Base-by-base conservation (phyloP, 169 alveolate genomes). In the Eimeria zaria region DNA sequence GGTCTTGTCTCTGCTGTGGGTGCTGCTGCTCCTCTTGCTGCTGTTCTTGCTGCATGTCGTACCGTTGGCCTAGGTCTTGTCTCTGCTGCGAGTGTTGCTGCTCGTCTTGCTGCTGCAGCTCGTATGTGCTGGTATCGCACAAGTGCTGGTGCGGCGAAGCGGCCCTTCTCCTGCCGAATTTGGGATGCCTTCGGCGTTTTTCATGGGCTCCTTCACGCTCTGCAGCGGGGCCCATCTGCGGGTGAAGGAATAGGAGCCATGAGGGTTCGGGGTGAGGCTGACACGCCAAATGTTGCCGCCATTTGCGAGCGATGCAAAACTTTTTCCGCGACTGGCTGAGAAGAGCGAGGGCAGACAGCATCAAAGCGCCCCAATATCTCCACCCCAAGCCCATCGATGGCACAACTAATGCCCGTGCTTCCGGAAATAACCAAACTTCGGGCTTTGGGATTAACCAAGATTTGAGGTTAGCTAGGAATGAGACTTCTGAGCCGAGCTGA, bases 211-310 rank as follows among this genome's bases (percentile, higher is more conserved):
- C 88, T 7, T 33, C 20, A 41, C 81, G 53, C 30, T 14, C 81
- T 71, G 81, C 51, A 33, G 81, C 12, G 11, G 53, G 51, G 7
- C 74, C 74, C 91, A 83, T 83, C 74, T 83, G 91, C 36, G 91
- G 80, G 73, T 91, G 96, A 78, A 78, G 84, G 74, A 91, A 84
- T 73, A 91, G 85, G 36, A 85, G 41, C 96, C 96, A 91, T 44
- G 67, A 30, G 53, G 96, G 96, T 48, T 58, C 83, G 11, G 96
- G 96, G 41, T 74, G 60, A 0, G 96, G 96, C 39, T 89, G 91
- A 27, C 73, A 33, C n/a, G 87, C 87, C 89, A 53, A 48, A 36
- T 46, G 91, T 85, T 74, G 87, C 33, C 91, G 41, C 96, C 96
- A 91, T 74, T 91, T 91, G 39, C 96, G 64, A 30, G 96, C 96